Conservation (phyloP, 2,329 filamentous ascomycete species). For the Colletotrichum plurivorum region DNA sequence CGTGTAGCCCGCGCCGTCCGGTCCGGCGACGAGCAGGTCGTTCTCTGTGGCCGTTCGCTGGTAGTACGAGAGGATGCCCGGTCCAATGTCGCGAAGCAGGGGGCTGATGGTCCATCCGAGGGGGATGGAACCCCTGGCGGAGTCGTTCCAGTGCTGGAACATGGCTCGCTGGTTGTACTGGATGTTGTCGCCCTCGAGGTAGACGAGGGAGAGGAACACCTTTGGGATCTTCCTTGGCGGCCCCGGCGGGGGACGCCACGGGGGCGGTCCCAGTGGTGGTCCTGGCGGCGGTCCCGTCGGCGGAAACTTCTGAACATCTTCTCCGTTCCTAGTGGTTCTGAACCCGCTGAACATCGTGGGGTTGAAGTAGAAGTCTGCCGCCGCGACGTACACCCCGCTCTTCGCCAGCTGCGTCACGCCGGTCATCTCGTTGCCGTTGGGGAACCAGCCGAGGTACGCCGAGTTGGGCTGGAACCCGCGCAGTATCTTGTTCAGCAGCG, state of each 20-base stretch:
- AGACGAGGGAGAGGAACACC: constrained; percentile 13
- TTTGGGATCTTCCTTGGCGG: neutral
- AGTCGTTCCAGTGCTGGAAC: constrained; percentile 27
- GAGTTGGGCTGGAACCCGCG: constrained; percentile 17
- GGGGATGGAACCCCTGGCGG: constrained; percentile 17
- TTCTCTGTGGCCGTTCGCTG: constrained; percentile 17
- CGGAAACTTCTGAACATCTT: neutral
- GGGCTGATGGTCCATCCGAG: constrained; percentile 29
- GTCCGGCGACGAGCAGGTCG: constrained; percentile 24
- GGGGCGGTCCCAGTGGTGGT: neutral
- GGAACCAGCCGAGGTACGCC: constrained; percentile 25
- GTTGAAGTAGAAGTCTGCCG: constrained; percentile 28
- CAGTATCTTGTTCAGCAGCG: constrained; percentile 8
- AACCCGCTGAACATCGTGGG: constrained; percentile 23
- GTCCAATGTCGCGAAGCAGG: constrained; percentile 20
- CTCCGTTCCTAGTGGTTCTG: neutral
- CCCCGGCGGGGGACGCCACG: neutral
- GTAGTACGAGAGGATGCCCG: constrained; percentile 22
- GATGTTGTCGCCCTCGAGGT: constrained; percentile 27
- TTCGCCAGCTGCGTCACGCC: constrained; percentile 22
- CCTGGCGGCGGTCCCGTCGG: neutral
- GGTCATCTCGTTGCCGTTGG: constrained; percentile 25
- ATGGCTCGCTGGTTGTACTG: constrained; percentile 24
- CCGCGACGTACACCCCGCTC: constrained; percentile 12
- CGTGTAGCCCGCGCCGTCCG: constrained; percentile 24